Evolutionary conservation across 331 rosid genomes (phyloP).

Genomic region (Cydonia oblonga): DNA sequence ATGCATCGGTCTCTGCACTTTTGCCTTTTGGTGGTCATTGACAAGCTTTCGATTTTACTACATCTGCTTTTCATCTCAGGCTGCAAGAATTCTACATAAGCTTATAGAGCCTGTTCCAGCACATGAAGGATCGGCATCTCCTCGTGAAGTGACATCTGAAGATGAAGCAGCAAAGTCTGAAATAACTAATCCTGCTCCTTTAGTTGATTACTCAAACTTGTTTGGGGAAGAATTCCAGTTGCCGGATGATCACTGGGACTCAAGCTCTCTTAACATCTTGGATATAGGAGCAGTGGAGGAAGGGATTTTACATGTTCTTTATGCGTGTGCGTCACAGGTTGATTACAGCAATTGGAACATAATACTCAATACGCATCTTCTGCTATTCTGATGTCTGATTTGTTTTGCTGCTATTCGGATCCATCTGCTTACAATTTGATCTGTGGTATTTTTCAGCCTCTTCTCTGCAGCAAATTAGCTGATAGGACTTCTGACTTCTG

Average conservation of each 20-base stretch:
- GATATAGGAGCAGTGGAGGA: constrained; percentile 86
- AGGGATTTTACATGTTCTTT: constrained; percentile 78
- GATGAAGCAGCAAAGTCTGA: constrained; percentile 48
- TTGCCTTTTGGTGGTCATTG: constrained; percentile 1
- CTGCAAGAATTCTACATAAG: constrained; percentile 70
- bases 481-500: constrained; percentile 67
- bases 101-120: constrained; percentile 48
- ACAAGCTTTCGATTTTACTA: constrained; percentile 9
- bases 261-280: constrained; percentile 59
- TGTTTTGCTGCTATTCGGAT: constrained; percentile 11
- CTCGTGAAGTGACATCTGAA: constrained; percentile 33
- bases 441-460: constrained; percentile 46
- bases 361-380: not conserved
- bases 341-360: constrained; percentile 20
- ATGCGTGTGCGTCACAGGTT: constrained; percentile 93
- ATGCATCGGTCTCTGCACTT: constrained; percentile 7
- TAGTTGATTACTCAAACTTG: constrained; percentile 61
- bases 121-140: constrained; percentile 39
- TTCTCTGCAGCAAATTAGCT: constrained; percentile 77
- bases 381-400: constrained; percentile 3
- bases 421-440: constrained; percentile 1
- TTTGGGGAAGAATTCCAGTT: constrained; percentile 77
- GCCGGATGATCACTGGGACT: constrained; percentile 64
- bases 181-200: constrained; percentile 31
- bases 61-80: constrained; percentile 39